These are phyloP conservation scores for Jaltomata sinuosa DNA, from an alignment of 257 asterid species.

Conservation along the genomic window DNA sequence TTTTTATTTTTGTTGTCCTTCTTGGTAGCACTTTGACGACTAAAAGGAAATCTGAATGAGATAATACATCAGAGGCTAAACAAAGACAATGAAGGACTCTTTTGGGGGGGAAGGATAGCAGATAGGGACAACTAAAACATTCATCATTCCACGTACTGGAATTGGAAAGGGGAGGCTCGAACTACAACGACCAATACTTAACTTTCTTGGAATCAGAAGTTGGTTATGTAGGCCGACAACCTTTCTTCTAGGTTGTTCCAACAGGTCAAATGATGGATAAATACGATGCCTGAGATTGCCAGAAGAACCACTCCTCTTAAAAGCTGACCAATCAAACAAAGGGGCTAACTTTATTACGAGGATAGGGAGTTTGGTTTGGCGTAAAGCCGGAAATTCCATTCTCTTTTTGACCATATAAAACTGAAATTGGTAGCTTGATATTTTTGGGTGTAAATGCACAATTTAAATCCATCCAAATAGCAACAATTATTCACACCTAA, in stretches of 20 bases:
- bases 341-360: background rate
- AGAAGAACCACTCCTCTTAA: background rate
- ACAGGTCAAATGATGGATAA: background rate
- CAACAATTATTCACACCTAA: background rate
- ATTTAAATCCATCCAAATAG: background rate
- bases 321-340: background rate
- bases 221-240: background rate
- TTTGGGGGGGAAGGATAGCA: background rate
- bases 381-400: background rate
- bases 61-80: background rate
- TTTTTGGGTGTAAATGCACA: background rate
- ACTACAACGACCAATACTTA: background rate
- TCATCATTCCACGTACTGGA: background rate
- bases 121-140: background rate
- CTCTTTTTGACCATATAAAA: background rate
- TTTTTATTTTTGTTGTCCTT: background rate
- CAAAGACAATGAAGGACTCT: background rate
- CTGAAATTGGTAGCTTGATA: background rate
- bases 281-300: background rate
- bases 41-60: background rate
- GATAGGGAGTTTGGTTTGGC: too few relatives aligned
- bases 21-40: background rate
- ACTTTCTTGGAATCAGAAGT: background rate
- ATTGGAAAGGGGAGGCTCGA: background rate
- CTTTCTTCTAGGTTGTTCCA: background rate